Evolutionary conservation across 768 basidiomycete species (phyloP).

Genomic region (Exsudoporus frostii): DNA sequence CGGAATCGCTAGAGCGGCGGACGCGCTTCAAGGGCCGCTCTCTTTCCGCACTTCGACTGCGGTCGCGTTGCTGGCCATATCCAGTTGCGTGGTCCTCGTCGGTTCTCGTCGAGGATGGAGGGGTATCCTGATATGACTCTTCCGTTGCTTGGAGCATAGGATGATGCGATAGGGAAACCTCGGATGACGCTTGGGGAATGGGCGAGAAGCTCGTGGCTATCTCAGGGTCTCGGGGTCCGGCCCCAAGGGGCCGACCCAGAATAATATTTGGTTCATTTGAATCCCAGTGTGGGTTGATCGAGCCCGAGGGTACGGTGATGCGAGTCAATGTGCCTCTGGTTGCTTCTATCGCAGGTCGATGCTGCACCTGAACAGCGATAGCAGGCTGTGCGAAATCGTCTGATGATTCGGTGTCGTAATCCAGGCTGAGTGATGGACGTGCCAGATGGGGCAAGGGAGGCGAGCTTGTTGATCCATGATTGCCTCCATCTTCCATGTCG

Average conservation of each 20-base stretch:
- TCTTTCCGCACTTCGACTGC: slow-evolving; percentile 21
- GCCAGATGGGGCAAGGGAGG: slow-evolving; percentile 24
- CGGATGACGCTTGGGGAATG: slow-evolving; percentile 2
- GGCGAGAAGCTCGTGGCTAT: slow-evolving; percentile 16
- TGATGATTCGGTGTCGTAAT: slow-evolving; percentile 20
- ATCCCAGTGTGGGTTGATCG: neutral
- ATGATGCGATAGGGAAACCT: neutral
- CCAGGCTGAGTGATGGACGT: slow-evolving; percentile 3
- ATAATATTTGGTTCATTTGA: neutral
- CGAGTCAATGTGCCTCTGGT: neutral
- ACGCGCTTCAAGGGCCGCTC: slow-evolving; percentile 30
- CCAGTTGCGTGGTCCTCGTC: slow-evolving; percentile 1
- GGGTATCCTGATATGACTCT: slow-evolving; percentile 12
- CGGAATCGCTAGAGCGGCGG: slow-evolving; percentile 14
- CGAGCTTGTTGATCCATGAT: slow-evolving; percentile 21
- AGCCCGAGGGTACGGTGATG: slow-evolving; percentile 7
- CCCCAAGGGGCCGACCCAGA: neutral
- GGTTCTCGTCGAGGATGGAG: slow-evolving; percentile 2
- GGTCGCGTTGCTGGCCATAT: slow-evolving; percentile 7
- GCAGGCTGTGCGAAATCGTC: slow-evolving; percentile 12
- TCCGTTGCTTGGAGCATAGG: neutral
- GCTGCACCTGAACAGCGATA: neutral
- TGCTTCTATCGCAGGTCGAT: slow-evolving; percentile 6
- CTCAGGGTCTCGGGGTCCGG: slow-evolving; percentile 12
- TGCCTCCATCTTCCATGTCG: slow-evolving; percentile 18